Base-by-base conservation (phyloP, 805 yeast genomes). In the Saturnispora dispora region DNA sequence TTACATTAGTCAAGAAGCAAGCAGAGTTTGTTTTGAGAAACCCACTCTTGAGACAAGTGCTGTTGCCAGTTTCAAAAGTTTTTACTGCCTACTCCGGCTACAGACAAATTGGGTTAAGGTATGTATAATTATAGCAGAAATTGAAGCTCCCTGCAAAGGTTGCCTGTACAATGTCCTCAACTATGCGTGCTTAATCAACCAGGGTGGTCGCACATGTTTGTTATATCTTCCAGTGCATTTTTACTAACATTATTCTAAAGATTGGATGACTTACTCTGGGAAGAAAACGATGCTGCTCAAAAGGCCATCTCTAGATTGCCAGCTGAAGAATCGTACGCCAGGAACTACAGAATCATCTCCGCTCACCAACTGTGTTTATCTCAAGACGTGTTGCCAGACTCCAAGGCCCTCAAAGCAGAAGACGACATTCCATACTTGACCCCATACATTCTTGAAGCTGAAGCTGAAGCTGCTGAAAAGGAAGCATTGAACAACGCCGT, bases 361-460 rank as follows among this genome's bases (percentile, higher is more conserved):
- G 96, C 98, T 56, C 90, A 85, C 68, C 99, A 93, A 76, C 77
- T 81, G 52, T 78, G 90, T 46, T 75, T 90, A 60, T 76, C 90
- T 52, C 95, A 88, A 69, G 89, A 86, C 64, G 71, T 93, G 55
- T 78, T 93, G 63, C 96, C 98, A 63, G 76, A 79, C 56, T 77
- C 78, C 64, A 83, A 91, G 72, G 85, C 83, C 62, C 74, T 87
- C 56, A 79, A 82, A 68, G 79, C 88, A 30, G 87, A 82, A 64
- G 91, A 91, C 56, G 96, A 88, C 69, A 71, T 71, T 52, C 85
- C 85, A 61, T 90, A 89, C 74, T 77, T 93, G 66, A 71, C 86
- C 54, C 97, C 96, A 60, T 86, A 85, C 75, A 74, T 93, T 56
- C 78, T 90, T 65, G 97, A 93, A 76, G 95, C 91, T 55, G 98